Conservation (phyloP, 345 rosid genomes). For the Salix exigua region DNA sequence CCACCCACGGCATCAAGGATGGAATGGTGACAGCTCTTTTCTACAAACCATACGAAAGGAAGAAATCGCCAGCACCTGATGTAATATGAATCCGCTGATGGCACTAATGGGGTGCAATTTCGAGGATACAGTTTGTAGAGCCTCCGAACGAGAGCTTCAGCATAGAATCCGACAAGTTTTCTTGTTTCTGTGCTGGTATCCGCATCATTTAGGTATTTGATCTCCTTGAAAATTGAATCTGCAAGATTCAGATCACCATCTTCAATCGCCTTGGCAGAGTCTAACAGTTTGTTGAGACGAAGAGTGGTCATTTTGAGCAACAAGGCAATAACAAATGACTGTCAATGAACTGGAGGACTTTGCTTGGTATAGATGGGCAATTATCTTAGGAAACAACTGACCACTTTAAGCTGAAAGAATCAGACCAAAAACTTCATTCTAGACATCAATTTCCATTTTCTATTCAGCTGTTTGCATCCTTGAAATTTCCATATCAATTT, state of each 20-base stretch:
- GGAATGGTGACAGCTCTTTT: too few species aligned
- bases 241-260: slow-evolving; percentile 58
- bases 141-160: slow-evolving; percentile 64
- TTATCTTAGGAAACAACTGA: too few species aligned
- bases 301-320: neutral
- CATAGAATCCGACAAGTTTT: slow-evolving; percentile 71
- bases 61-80: slow-evolving; percentile 1
- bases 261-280: slow-evolving; percentile 74
- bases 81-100: too few species aligned
- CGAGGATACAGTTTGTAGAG: slow-evolving; percentile 19
- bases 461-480: too few species aligned
- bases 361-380: too few species aligned
- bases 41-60: slow-evolving; percentile 48
- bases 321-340: neutral
- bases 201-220: slow-evolving; percentile 47
- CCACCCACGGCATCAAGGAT: too few species aligned
- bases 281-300: slow-evolving; percentile 31
- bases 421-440: too few species aligned
- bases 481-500: too few species aligned
- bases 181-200: slow-evolving; percentile 59
- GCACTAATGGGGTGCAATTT: slow-evolving; percentile 6
- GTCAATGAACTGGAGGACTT: too few species aligned
- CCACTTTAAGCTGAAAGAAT: too few species aligned
- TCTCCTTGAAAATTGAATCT: slow-evolving; percentile 47
- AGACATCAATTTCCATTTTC: too few species aligned